Base-by-base conservation (phyloP, 2,329 filamentous ascomycete species). In the Aspergillus sp. region DNA sequence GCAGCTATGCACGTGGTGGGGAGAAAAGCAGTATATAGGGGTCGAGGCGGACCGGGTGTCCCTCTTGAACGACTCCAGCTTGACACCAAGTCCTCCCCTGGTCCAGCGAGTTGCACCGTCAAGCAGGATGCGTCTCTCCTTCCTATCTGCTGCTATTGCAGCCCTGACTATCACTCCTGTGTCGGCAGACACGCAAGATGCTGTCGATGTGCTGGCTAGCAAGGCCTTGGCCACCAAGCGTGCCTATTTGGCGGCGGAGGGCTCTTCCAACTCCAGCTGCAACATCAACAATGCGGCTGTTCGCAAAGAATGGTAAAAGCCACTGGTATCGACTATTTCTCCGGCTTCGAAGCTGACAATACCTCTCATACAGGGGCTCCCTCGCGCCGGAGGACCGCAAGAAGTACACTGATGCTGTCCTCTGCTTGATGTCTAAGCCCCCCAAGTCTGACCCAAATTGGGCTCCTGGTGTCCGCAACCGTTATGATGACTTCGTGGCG, bases 401-500 rank as follows among this genome's bases (percentile, higher is more conserved):
- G 44, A 49, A 49, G 21, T 84, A 83, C 66, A 80, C 79, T 54
- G 67, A 74, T 6, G 80, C 82, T 2, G 76, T 81, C 52, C 71
- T 78, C 42, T 84, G 82, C 57, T 66, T 84, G 17, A 0, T 58
- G 7, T 21, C 42, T 11, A 56, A 44, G 38, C 62, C 62, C 15
- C 57, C 62, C 15, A 32, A 60, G 51, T 53, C 55, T 6, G 57
- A 60, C 30, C 57, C 70, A 0, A 64, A 68, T 0, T 68, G 73
- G 11, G 78, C 75, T 0, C 71, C 80, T 0, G 82, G 82, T 2
- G 80, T 77, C 2, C 75, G 73, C 59, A 78, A 74, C 62, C 81
- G 58, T n/a, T 83, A 78, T 59, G 83, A 85, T 64, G 83, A 85
- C 60, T 84, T 80, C 47, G 73, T 82, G 5, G 81, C 77, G 5